Base-by-base conservation (phyloP, 2,329 filamentous ascomycete genomes). In the Alternaria novae-zelandiae region DNA sequence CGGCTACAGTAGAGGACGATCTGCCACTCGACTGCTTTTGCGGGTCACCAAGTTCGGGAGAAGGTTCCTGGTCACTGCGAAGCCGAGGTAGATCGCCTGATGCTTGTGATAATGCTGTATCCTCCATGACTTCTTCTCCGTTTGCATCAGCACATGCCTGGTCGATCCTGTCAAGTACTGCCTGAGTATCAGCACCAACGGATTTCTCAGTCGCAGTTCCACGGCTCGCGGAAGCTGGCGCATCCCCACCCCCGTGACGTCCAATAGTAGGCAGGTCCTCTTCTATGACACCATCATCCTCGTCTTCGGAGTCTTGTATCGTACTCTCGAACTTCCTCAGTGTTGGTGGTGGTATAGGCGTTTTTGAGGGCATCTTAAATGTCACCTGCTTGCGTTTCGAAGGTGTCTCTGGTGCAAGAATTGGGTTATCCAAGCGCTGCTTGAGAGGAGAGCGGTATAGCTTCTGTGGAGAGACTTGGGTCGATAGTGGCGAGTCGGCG, bases 281-380 rank as follows among this genome's bases (percentile, higher is more conserved):
- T 45, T 75, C 72, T 17, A 71, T 65, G 8, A 71, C 20, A n/a
- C 66, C 70, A 12, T 68, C 73, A 23, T 69, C 69, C 53, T 78
- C 76, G 23, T 78, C 77, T 53, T 79, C 77, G 3, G 76, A 79
- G 53, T 79, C 77, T 28, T 69, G 71, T 17, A 79, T 74, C 4
- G 69, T 70, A 43, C 71, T 75, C 26, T 66, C 63, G n/a, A 79
- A 76, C 25, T 67, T 74, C 50, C 66, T 69, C 45, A 73, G 32
- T 26, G 61, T 53, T 32, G 69, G 62, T 10, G 68, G 70, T 9
- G 69, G 66, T 17, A 57, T 44, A 15, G 62, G 49, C 13, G 68
- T 54, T 20, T 67, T 51, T 1, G 59, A 32, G 1, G 63, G 63
- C 30, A 66, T 70, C 23, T 65, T 65, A 10, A 78, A 79, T 4